A percentile compares a stretch with the other conserved stretches of the same genome.
phyloP scores from a whole-genome alignment of 1,139 yeast genomes.

The Lodderomyces oxycetoniae region DNA sequence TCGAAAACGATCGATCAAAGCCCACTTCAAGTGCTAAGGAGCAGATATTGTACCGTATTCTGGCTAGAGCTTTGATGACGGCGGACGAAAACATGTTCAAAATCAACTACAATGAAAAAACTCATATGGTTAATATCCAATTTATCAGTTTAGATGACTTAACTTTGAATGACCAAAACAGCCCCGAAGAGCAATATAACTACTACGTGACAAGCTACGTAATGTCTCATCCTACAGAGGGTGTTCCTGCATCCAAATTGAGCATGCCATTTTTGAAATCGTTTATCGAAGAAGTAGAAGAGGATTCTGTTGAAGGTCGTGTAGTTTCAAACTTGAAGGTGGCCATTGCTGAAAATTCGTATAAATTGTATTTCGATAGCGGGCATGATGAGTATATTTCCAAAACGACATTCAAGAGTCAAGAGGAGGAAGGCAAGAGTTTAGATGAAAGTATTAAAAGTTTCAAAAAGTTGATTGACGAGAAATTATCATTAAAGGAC shows the following conservation, averaged over 20 bases:
- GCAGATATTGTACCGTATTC: constrained; percentile 87
- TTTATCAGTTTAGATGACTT: constrained; percentile 84
- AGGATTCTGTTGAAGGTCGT: constrained; percentile 61
- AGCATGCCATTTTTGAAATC: constrained; percentile 69
- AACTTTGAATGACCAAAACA: constrained; percentile 72
- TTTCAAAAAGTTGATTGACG: constrained; percentile 28
- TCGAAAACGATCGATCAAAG: constrained; percentile 71
- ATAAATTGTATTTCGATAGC: constrained; percentile 74
- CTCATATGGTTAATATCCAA: constrained; percentile 62
- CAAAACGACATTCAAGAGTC: constrained; percentile 38
- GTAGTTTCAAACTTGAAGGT: constrained; percentile 74
- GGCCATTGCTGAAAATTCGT: constrained; percentile 73
- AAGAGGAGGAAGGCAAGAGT: constrained; percentile 22
- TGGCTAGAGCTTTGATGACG: constrained; percentile 75
- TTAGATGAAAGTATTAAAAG: constrained; percentile 25
- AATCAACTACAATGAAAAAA: constrained; percentile 59
- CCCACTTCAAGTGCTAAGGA: constrained; percentile 71
- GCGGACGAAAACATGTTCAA: constrained; percentile 91
- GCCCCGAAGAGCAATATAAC: constrained; percentile 80
- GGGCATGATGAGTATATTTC: constrained; percentile 78
- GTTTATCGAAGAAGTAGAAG: constrained; percentile 52
- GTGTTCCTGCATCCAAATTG: constrained; percentile 78
- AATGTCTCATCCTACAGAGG: constrained; percentile 96
- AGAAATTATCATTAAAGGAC: constrained; percentile 32
- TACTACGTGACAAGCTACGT: constrained; percentile 89